phyloP scores from a whole-genome alignment of 495 filamentous ascomycete genomes.

The Hypoxylon crocopeplum region DNA sequence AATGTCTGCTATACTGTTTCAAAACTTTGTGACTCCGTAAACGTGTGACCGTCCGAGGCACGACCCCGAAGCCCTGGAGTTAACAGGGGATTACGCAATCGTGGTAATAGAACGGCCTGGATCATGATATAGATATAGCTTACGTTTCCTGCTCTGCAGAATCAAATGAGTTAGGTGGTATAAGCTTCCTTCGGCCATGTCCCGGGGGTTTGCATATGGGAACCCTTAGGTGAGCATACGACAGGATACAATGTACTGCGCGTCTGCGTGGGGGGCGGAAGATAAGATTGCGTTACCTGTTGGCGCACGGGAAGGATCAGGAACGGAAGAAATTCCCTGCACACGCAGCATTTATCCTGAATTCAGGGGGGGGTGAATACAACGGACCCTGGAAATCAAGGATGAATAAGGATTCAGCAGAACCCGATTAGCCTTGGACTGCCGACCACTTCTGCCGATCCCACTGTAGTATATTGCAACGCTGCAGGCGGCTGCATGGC shows the following conservation, averaged over 20 bases:
- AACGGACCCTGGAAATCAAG: slow-evolving; percentile 30
- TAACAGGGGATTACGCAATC: slow-evolving; percentile 23
- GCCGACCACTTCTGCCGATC: slow-evolving; percentile 29
- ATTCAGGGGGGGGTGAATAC: slow-evolving; percentile 34
- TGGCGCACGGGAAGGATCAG: slow-evolving; percentile 24
- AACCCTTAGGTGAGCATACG: slow-evolving; percentile 1
- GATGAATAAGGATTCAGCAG: slow-evolving; percentile 14
- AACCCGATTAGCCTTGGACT: slow-evolving; percentile 17
- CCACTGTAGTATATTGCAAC: slow-evolving; percentile 24
- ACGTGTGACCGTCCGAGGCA: not conserved
- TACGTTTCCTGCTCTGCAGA: slow-evolving; percentile 7
- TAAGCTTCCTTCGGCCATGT: slow-evolving; percentile 19
- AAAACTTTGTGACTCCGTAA: slow-evolving; percentile 31
- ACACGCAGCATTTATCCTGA: slow-evolving; percentile 35
- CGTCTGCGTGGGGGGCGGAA: slow-evolving; percentile 9
- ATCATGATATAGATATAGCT: not conserved
- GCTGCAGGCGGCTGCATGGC: slow-evolving; percentile 6
- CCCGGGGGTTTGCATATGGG: slow-evolving; percentile 19
- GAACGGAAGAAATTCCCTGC: slow-evolving; percentile 27
- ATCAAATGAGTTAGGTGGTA: slow-evolving; percentile 14
- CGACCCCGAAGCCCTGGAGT: slow-evolving; percentile 23
- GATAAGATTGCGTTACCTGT: slow-evolving; percentile 23
- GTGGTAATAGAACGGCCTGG: not conserved
- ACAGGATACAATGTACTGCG: not conserved
- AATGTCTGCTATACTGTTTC: slow-evolving; percentile 18